Evolutionary conservation across 2,329 filamentous ascomycete genomes (phyloP).

Genomic region (Sarocladium kiliense): DNA sequence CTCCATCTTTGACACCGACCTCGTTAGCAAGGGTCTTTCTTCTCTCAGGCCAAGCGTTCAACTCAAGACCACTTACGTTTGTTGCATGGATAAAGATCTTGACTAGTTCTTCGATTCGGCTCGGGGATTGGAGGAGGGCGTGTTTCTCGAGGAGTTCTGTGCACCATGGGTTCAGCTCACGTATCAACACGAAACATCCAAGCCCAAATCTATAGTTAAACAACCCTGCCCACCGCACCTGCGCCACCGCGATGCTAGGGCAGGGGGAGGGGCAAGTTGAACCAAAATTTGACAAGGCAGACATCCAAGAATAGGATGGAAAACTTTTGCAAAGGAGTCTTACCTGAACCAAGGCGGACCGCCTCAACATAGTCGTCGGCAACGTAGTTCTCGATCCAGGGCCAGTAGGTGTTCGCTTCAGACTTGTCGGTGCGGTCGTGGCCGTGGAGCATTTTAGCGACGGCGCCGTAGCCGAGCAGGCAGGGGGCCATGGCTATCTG

Average conservation of each 20-base stretch:
- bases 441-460: conserved; percentile 65
- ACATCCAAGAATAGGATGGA: neutral
- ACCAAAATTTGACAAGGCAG: neutral
- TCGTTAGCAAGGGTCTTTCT: too few relatives aligned
- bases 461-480: conserved; percentile 79
- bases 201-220: neutral
- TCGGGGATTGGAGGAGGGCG: conserved; percentile 65
- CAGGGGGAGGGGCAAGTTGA: neutral
- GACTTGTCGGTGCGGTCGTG: conserved; percentile 55
- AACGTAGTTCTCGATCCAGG: conserved; percentile 87
- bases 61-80: conserved; percentile 49
- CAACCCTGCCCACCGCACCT: neutral
- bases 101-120: conserved; percentile 74
- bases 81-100: conserved; percentile 85
- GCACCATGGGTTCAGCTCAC: neutral
- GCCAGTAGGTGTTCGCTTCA: conserved; percentile 72
- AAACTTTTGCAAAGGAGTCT: conserved; percentile 21
- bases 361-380: conserved; percentile 73
- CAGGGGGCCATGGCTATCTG: conserved; percentile 83
- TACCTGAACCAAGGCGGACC: conserved; percentile 65
- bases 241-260: neutral
- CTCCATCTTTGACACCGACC: conserved; percentile 36
- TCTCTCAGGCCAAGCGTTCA: too few relatives aligned
- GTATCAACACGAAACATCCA: neutral
- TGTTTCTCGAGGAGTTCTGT: conserved; percentile 71